Percentiles rank a stretch among this genome's conserved stretches.
Evolutionary conservation across 805 yeast species (phyloP).

Genomic region (Candida taoyuanica): DNA sequence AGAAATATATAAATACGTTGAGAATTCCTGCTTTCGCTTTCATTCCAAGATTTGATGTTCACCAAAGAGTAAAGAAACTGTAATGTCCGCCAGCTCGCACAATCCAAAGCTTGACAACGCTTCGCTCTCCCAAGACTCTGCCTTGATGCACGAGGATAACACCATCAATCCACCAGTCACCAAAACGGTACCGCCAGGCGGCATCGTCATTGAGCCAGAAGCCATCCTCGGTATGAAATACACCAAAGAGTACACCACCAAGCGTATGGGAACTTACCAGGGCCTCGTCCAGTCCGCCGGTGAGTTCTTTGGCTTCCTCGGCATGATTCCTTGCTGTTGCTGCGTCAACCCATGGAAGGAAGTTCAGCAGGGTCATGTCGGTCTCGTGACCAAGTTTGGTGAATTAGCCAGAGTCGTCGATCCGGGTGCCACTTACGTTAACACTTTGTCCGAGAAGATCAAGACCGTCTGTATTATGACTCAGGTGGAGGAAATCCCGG

Average conservation of each 20-base stretch:
- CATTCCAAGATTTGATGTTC: too few species aligned
- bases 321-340: slow-evolving; percentile 39
- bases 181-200: not conserved
- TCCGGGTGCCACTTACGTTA: slow-evolving; percentile 63
- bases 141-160: not conserved
- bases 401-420: slow-evolving; percentile 59
- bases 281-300: slow-evolving; percentile 39
- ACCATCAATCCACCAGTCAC: not conserved
- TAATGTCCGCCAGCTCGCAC: too few species aligned
- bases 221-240: slow-evolving; percentile 22
- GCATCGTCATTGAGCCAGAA: slow-evolving; percentile 5
- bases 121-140: not conserved
- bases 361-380: slow-evolving; percentile 65
- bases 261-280: slow-evolving; percentile 39
- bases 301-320: slow-evolving; percentile 38
- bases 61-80: too few species aligned
- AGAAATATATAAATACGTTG: too few species aligned
- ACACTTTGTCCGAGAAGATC: slow-evolving; percentile 58
- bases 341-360: slow-evolving; percentile 53
- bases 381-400: slow-evolving; percentile 63
- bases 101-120: not conserved
- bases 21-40: too few species aligned
- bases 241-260: slow-evolving; percentile 37
- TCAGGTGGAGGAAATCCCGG: slow-evolving; percentile 59
- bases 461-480: slow-evolving; percentile 48